Base-by-base conservation (phyloP, 139 green algal genomes). In the Deuterostichococcus epilithicus region DNA sequence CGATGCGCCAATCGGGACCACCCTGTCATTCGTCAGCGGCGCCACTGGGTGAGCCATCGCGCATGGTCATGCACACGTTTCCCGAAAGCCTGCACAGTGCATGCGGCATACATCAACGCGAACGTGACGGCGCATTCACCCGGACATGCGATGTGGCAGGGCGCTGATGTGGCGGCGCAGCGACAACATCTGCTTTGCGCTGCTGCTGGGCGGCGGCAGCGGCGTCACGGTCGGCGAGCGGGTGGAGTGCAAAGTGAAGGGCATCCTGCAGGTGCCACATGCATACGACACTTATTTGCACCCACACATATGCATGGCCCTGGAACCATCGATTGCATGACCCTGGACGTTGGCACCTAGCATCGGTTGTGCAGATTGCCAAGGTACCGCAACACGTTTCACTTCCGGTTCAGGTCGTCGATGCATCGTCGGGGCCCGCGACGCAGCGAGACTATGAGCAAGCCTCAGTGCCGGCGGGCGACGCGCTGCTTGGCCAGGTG, bases 361-460 rank as follows among this genome's bases (percentile, higher is more conserved):
- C 22, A 15, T 32, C 26, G 15, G 8, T 69, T 32, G 8, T 73
- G 68, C 68, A 52, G 18, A 22, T 25, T 22, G 34, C 34, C 37
- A 30, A 23, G 5, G 4, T 76, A 47, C 2, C n/a, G 47, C 30
- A 44, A 3, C 2, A 58, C 18, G 58, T 25, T 34, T 73, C 34
- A 34, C 37, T 22, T 18, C 25, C 25, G 52, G 6, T 52, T 63
- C 84, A 93, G 88, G 88, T 97, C 26, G 80, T 94, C 32, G 92
- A 97, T 67, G 89, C 90, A 4, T 70, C 78, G 3, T 70, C 89
- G 60, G 92, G 92, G 5, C 86, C 91, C 23, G 79, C 81, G n/a
- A 97, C 92, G 23, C 90, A 90, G 60, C 88, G 91, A 44, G 88
- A 96, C 47, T 97, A 90, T 58, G 85, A 92, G 42, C 38, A 89